A percentile compares a stretch with the other conserved stretches of the same genome.
Evolutionary conservation across 2,329 filamentous ascomycete species (phyloP).

Genomic region (Pseudocercospora fuligena): DNA sequence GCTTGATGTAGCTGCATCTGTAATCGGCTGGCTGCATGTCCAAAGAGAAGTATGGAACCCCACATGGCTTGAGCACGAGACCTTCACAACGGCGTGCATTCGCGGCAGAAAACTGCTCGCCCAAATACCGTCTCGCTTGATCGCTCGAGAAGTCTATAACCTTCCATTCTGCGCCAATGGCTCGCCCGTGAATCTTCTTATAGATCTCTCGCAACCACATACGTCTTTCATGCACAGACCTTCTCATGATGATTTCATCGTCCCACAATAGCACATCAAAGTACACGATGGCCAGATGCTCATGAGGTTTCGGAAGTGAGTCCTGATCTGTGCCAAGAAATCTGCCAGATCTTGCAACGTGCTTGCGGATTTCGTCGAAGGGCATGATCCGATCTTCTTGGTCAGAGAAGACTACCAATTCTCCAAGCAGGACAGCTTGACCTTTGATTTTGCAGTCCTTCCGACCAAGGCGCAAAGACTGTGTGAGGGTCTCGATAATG

Average conservation of each 20-base stretch:
- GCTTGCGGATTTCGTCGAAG: conserved; percentile 83
- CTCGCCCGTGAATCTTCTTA: conserved; percentile 61
- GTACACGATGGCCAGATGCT: conserved; percentile 65
- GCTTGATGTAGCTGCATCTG: conserved; percentile 65
- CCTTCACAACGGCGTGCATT: conserved; percentile 75
- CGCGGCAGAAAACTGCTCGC: conserved; percentile 68
- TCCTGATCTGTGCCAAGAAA: conserved; percentile 72
- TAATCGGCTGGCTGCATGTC: conserved; percentile 26
- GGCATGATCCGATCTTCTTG: conserved; percentile 67
- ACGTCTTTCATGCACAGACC: conserved; percentile 64
- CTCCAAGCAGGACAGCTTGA: conserved; percentile 80
- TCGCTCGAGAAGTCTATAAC: conserved; percentile 67
- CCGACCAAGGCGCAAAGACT: conserved; percentile 67
- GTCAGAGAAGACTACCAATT: conserved; percentile 79
- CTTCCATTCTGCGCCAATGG: conserved; percentile 69
- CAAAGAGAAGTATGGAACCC: conserved; percentile 72
- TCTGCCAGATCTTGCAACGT: conserved; percentile 73
- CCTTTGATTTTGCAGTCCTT: conserved; percentile 63
- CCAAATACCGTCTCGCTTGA: conserved; percentile 59
- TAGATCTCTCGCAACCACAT: conserved; percentile 63
- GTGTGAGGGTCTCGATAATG: conserved; percentile 67
- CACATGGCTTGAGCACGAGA: conserved; percentile 75
- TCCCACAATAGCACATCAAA: conserved; percentile 65
- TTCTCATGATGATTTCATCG: conserved; percentile 56
- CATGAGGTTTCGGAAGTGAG: conserved; percentile 61